phyloP scores from a whole-genome alignment of 805 yeast genomes.

The Cyberlindnera americana region DNA sequence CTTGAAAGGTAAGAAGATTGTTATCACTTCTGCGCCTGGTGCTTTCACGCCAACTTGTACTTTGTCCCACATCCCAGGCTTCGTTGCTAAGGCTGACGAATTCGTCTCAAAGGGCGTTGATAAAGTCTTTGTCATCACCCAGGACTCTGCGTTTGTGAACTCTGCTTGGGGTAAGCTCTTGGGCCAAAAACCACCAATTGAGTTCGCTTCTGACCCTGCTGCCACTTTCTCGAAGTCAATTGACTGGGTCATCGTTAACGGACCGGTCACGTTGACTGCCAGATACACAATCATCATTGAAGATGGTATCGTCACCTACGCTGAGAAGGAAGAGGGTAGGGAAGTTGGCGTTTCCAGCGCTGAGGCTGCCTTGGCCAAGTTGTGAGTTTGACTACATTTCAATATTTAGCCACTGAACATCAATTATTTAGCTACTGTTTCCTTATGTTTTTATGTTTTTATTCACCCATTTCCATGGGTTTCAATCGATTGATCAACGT shows the following conservation, averaged over 20 bases:
- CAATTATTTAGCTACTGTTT: too few species aligned
- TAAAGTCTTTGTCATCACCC: slow-evolving; percentile 53
- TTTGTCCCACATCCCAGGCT: slow-evolving; percentile 68
- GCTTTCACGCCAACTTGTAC: slow-evolving; percentile 86
- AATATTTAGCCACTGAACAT: too few species aligned
- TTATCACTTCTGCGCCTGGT: slow-evolving; percentile 78
- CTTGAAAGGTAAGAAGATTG: slow-evolving; percentile 36
- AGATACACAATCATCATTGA: slow-evolving; percentile 74
- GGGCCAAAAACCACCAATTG: slow-evolving; percentile 32
- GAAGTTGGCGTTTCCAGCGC: slow-evolving; percentile 28
- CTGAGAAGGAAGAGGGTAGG: slow-evolving; percentile 32
- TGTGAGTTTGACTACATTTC: slow-evolving; percentile 8
- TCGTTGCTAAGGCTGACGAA: slow-evolving; percentile 44
- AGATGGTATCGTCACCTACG: slow-evolving; percentile 49
- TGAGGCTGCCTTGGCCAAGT: slow-evolving; percentile 29
- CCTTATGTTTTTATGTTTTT: too few species aligned
- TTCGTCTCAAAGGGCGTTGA: slow-evolving; percentile 61
- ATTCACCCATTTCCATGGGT: too few species aligned
- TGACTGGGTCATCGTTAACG: slow-evolving; percentile 56
- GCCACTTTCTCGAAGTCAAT: slow-evolving; percentile 54
- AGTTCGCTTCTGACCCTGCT: slow-evolving; percentile 65
- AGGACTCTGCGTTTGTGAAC: slow-evolving; percentile 69
- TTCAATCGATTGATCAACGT: too few species aligned
- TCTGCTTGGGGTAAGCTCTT: slow-evolving; percentile 58
- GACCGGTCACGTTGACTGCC: slow-evolving; percentile 50